Evolutionary conservation across 2,329 filamentous ascomycete genomes (phyloP), one percentile per base, ranked within the genome.

Genomic region (Dactylella cylindrospora): DNA sequence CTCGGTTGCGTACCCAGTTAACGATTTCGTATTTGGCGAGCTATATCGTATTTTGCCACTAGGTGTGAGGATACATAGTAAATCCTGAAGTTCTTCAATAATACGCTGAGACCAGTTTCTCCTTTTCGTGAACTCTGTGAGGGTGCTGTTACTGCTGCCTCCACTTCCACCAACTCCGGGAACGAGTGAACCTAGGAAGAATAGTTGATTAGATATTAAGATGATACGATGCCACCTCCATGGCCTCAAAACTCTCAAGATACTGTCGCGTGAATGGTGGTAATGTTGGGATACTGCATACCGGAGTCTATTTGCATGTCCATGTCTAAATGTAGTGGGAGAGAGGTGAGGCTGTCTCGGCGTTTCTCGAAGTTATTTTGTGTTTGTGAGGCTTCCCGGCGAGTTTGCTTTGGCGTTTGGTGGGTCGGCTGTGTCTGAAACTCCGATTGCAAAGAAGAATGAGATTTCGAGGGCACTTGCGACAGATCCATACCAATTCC

Each of bases 31-130:
- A 55, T 86, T 93, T 0, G 88, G 86, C 28, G 90, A 95, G n/a
- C 86, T 83, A 71, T 93, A 95, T 59, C 87, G 80, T 68, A 97
- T 85, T 66, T 86, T 83, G 29, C 90, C 89, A 68, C 93, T 84
- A 19, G 88, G 82, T 39, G 89, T 90, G 45, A 97, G 80, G 59
- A 97, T 90, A 71, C 95, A 84, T 51, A 95, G 75, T 68, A 96
- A 82, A 73, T 96, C 91, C 70, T 85, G 87, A 68, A 97, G 77
- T 76, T 95, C 90, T 72, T 94, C 88, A 19, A 96, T 81, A 9
- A 95, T 85, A 66, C 88, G 85, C 71, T 90, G 87, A 12, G 88
- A 86, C 91, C 91, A 96, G 71, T 93, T 84, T 64, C 80, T 75
- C 55, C 82, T 75, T 71, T 84, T 84, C 12, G 80, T 84, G 68